These are phyloP conservation scores for Ganoderma lingzhi DNA, from an alignment of 1,284 basidiomycete genomes.

Conservation along the genomic window DNA sequence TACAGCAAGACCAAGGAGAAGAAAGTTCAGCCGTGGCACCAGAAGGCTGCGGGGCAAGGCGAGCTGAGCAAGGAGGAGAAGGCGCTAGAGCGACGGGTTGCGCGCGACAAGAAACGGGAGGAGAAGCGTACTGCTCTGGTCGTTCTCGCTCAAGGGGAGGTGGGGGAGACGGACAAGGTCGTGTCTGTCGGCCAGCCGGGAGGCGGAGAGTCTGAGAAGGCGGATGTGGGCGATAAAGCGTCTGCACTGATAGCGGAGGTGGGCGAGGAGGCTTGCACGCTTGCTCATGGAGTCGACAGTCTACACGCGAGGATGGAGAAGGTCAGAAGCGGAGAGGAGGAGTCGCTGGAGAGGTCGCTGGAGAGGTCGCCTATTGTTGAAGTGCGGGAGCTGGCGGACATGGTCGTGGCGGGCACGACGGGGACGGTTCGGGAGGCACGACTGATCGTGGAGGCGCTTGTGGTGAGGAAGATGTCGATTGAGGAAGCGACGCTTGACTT, in stretches of 20 bases:
- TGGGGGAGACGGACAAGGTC: not conserved
- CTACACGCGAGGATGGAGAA: slow-evolving; percentile 42
- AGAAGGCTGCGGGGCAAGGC: not conserved
- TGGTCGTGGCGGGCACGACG: slow-evolving; percentile 16
- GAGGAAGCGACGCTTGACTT: slow-evolving; percentile 81
- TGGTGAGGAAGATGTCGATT: slow-evolving; percentile 75
- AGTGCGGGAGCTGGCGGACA: slow-evolving; percentile 18
- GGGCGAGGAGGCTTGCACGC: slow-evolving; percentile 24
- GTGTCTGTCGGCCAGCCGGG: not conserved
- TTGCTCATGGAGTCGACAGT: slow-evolving; percentile 42
- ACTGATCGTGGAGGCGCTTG: slow-evolving; percentile 81
- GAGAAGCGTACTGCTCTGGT: slow-evolving; percentile 45
- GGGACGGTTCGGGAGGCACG: slow-evolving; percentile 48
- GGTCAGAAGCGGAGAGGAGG: not conserved
- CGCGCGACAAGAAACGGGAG: slow-evolving; percentile 58
- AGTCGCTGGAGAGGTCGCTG: slow-evolving; percentile 19
- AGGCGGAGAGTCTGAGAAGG: not conserved
- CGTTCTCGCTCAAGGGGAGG: slow-evolving; percentile 27
- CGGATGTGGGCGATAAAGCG: not conserved
- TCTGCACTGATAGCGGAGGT: slow-evolving; percentile 19
- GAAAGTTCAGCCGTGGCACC: slow-evolving; percentile 38
- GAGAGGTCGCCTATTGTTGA: slow-evolving; percentile 25
- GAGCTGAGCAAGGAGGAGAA: slow-evolving; percentile 40
- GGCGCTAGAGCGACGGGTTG: slow-evolving; percentile 51
- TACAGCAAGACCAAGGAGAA: slow-evolving; percentile 42